Base-by-base conservation (phyloP, 768 basidiomycete species). In the Psilocybe sp. region DNA sequence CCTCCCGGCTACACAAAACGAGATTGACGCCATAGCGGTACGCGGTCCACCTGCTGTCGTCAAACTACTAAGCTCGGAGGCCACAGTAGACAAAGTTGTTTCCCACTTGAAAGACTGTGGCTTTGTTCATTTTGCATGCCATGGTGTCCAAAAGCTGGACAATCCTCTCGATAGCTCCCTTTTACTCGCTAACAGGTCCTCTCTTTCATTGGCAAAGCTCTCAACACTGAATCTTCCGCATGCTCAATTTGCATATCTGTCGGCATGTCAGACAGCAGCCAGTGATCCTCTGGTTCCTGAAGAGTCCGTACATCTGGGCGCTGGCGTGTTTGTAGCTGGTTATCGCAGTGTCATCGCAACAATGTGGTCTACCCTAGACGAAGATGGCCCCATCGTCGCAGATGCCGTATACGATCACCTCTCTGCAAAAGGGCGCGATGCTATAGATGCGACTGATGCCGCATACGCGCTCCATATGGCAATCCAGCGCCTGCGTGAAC, bases 341-440 rank as follows among this genome's bases (percentile, higher is more conserved):
- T 65, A 53, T 45, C 42, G 53, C 2, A 50, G 58, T n/a, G 71
- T 74, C 4, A 55, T 77, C 16, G 74, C 60, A 5, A 76, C 76
- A 20, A 69, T 76, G 70, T 76, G 75, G 75, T 65, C 64, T 5
- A 69, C 74, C 20, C 50, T 46, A 9, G 74, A 76, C 52, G 50
- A 49, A 9, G 59, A 66, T 44, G 75, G 63, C 4, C 67, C 70
- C 10, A 11, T 23, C 4, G 51, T 75, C 40, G 62, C 69, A 2
- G 55, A 52, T 37, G 10, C 13, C 13, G 16, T 42, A 6, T 42
- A 42, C 11, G 10, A 5, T 2, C 41, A 23, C 14, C 16, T 42
- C 12, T 16, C 32, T 20, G 47, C 36, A 12, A 48, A 40, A n/a
- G 16, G 13, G 9, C 7, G 9, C 11, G 13, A 14, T 28, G 12